Evolutionary conservation across 192 early-diverging fungal species (phyloP), one percentile per base, ranked within the genome.

Genomic region (Bifiguratus adelaidae): DNA sequence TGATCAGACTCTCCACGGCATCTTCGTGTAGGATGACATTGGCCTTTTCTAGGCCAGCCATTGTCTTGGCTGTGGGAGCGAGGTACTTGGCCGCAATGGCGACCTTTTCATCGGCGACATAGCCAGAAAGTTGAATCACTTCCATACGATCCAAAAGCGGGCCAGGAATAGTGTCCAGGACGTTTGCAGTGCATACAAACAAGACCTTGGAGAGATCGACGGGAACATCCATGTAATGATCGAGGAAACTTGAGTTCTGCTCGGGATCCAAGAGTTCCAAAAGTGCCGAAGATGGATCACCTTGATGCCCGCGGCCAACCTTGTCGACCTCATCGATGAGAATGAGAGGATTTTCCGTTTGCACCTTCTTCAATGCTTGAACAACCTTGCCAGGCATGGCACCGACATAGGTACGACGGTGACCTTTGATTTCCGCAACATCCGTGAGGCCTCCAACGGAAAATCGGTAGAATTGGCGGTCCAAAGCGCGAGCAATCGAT

Each of bases 261-360:
- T 99, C 96, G 8, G 96, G 96, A 45, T 99, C 96, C 12, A 99
- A 68, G 28, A 99, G 68, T 65, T 99, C 96, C 2, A 99, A 65
- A 35, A 99, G 74, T 6, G 96, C 96, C 4, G 92, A 95, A 1
- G 96, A 86, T 8, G 93, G 93, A 47, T 99, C 93, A 52, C 96
- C 96, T 61, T 99, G 96, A 48, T 95, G 89, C 16, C 96, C 93
- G 24, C 89, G 81, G 16, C 95, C 95, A 22, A 99, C 71, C 72
- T 99, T 99, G 73, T 99, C 95, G 20, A 98, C 90, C 76, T 99
- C 96, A 70, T 99, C 96, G 52, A 99, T 97, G 68, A 99, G 74
- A 35, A 99, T 81, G 19, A 99, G 62, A 12, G 93, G 93, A 61
- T 99, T 99, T 66, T 97, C 93, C 0, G 96, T 95, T 63, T 99